Evolutionary conservation across 306 rosid genomes (phyloP).

Genomic region (Begonia masoniana): DNA sequence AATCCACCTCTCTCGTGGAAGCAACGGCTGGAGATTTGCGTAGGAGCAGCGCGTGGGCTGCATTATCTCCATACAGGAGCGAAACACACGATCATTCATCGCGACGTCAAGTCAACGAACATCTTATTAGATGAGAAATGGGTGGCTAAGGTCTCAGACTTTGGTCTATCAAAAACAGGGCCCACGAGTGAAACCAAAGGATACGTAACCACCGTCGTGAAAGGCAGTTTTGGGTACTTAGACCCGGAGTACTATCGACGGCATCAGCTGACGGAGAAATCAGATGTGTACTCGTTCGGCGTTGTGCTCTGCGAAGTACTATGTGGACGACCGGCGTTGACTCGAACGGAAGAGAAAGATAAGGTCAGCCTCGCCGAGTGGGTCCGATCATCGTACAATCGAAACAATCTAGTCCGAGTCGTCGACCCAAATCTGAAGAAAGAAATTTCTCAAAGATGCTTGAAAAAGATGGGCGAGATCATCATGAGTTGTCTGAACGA

Average conservation of each 20-base stretch:
- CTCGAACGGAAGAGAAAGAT: constrained; percentile 5
- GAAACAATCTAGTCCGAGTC: background rate
- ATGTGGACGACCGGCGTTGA: constrained; percentile 29
- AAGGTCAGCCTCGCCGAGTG: constrained; percentile 23
- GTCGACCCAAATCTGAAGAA: constrained; percentile 10
- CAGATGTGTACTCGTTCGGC: constrained; percentile 40
- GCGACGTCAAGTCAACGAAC: constrained; percentile 24
- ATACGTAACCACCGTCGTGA: constrained; percentile 24
- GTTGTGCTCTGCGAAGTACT: constrained; percentile 28
- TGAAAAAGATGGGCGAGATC: constrained; percentile 7
- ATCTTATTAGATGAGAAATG: constrained; percentile 19
- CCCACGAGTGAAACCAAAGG: constrained; percentile 5
- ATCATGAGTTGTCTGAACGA: constrained; percentile 9
- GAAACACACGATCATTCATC: constrained; percentile 16
- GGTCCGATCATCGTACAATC: constrained; percentile 12
- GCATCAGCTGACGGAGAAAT: constrained; percentile 18
- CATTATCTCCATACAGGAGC: constrained; percentile 13
- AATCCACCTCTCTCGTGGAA: constrained; percentile 17
- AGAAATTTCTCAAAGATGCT: constrained; percentile 3
- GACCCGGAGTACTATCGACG: constrained; percentile 30
- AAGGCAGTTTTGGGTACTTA: constrained; percentile 35
- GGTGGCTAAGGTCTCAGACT: constrained; percentile 35
- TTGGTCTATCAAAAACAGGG: constrained; percentile 25
- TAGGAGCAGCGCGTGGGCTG: constrained; percentile 16
- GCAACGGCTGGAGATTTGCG: constrained; percentile 15